These are phyloP conservation scores for Colletotrichum sansevieriae DNA, from an alignment of 2,329 filamentous ascomycete genomes.

Conservation along the genomic window DNA sequence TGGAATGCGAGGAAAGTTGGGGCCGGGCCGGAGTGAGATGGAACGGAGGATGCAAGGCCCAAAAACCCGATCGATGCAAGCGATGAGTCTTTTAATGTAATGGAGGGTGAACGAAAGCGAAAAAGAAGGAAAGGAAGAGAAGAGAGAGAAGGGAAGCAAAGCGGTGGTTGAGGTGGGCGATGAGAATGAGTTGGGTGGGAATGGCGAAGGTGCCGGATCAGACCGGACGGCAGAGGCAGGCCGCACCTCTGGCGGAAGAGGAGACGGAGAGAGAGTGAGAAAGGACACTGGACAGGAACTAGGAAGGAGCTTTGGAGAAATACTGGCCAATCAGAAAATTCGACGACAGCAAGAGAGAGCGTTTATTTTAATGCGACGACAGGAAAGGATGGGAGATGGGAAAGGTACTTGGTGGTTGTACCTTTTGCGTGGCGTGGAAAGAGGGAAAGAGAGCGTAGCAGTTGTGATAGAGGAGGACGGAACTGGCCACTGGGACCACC, in stretches of 20 bases:
- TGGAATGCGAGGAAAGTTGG: conserved; percentile 35
- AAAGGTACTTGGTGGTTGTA: conserved; percentile 39
- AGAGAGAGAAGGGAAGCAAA: conserved; percentile 32
- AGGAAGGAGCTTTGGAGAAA: background rate
- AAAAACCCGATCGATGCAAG: conserved; percentile 25
- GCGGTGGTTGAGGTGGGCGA: conserved; percentile 42
- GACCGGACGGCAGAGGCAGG: conserved; percentile 6
- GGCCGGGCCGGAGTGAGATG: conserved; percentile 22
- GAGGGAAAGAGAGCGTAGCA: background rate
- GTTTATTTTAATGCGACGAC: conserved; percentile 31
- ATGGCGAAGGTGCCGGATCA: conserved; percentile 38
- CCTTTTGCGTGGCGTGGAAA: conserved; percentile 24
- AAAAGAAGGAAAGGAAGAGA: conserved; percentile 25
- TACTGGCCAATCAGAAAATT: conserved; percentile 42
- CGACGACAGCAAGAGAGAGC: conserved; percentile 10
- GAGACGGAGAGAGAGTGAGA: too few species aligned
- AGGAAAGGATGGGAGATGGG: conserved; percentile 7
- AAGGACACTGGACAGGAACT: background rate
- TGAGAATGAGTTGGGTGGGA: conserved; percentile 42
- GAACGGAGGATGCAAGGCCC: conserved; percentile 19
- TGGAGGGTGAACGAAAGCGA: conserved; percentile 37
- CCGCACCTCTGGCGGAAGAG: background rate
- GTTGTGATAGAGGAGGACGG: conserved; percentile 20
- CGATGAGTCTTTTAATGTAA: conserved; percentile 31
- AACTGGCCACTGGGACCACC: too few species aligned